These are phyloP conservation scores for Trichothecium sympodiale DNA, from an alignment of 2,329 filamentous ascomycete genomes.

Conservation along the genomic window DNA sequence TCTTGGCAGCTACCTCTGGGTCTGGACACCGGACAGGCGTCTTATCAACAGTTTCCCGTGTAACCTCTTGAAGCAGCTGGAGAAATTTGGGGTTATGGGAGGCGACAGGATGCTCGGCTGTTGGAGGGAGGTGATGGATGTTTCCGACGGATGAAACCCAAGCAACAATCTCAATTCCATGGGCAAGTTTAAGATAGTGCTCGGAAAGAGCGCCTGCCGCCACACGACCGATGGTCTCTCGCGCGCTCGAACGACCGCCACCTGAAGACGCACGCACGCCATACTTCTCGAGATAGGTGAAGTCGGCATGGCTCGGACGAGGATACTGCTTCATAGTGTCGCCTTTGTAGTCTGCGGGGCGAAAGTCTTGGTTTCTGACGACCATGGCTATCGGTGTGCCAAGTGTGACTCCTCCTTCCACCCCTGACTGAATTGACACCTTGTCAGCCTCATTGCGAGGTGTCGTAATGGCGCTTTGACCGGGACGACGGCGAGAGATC, in stretches of 20 bases:
- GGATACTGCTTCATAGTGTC: constrained; percentile 88
- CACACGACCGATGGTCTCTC: constrained; percentile 89
- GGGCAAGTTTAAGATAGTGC: no score
- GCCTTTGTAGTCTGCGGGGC: constrained; percentile 83
- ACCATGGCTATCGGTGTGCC: constrained; percentile 84
- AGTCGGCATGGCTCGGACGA: constrained; percentile 86
- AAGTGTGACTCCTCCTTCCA: constrained; percentile 78
- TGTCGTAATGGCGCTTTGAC: constrained; percentile 82
- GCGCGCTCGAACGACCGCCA: constrained; percentile 80
- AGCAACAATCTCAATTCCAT: constrained; percentile 89
- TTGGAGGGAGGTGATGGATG: constrained; percentile 23
- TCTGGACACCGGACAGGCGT: constrained; percentile 84
- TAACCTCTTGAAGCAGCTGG: constrained; percentile 39
- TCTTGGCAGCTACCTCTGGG: constrained; percentile 48
- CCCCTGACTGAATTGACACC: constrained; percentile 87
- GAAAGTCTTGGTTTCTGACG: constrained; percentile 85
- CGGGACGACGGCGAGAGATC: constrained; percentile 78
- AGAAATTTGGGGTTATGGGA: constrained; percentile 3
- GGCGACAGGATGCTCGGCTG: no score
- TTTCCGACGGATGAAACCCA: constrained; percentile 78
- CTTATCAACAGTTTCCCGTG: no score
- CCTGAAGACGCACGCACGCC: constrained; percentile 85
- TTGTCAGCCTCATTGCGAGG: constrained; percentile 86
- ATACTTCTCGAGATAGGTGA: constrained; percentile 96
- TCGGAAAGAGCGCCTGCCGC: constrained; percentile 88